A percentile compares a stretch with the other conserved stretches of the same genome.
These are phyloP conservation scores for Coprinopsis sp. DNA, from an alignment of 768 basidiomycete species.

Conservation along the genomic window DNA sequence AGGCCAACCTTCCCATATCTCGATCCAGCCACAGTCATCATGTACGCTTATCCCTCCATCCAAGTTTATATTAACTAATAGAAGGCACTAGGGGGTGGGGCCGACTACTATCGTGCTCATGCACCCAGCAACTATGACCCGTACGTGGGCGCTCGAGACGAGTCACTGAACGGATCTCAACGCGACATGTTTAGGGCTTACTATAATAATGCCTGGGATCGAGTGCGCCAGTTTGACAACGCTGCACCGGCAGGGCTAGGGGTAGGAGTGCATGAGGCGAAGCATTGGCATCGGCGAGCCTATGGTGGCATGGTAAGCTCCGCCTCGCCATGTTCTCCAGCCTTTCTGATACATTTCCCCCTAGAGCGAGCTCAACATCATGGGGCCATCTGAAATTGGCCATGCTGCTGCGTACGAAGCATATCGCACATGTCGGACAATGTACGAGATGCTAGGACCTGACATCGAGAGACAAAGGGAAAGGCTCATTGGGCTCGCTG, in stretches of 20 bases:
- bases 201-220: constrained; percentile 49
- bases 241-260: constrained; percentile 33
- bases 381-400: constrained; percentile 61
- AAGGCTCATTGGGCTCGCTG: constrained; percentile 60
- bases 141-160: constrained; percentile 40
- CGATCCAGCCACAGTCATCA: constrained; percentile 45
- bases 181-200: constrained; percentile 47
- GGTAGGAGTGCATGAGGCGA: constrained; percentile 56
- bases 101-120: constrained; percentile 62
- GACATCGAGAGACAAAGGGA: constrained; percentile 62
- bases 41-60: constrained; percentile 37
- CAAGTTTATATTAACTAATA: too few relatives aligned
- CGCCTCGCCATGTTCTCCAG: not conserved
- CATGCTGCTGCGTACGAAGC: constrained; percentile 79
- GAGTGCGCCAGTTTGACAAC: constrained; percentile 38
- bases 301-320: constrained; percentile 56
- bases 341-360: constrained; percentile 1
- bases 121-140: constrained; percentile 46
- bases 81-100: constrained; percentile 58
- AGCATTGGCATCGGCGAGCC: constrained; percentile 59
- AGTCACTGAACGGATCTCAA: too few relatives aligned
- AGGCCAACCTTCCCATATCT: constrained; percentile 35
- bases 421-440: constrained; percentile 52
- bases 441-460: constrained; percentile 52
- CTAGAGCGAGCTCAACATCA: constrained; percentile 46